Base-by-base conservation (phyloP, 2,329 filamentous ascomycete species). In the Metarhizium robertsii region DNA sequence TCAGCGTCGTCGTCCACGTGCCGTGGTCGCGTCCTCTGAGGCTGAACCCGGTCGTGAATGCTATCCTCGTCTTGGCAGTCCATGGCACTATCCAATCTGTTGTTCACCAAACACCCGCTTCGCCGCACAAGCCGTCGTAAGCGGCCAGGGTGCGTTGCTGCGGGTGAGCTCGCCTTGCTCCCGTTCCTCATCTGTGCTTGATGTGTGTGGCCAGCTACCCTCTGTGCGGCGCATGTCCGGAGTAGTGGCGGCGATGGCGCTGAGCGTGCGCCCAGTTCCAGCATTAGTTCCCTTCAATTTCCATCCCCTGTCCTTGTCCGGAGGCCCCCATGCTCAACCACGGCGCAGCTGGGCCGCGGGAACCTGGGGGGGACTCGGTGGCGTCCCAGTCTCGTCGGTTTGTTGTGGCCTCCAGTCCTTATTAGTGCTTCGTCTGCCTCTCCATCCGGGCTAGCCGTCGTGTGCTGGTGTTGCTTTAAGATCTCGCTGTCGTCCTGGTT, bases 101-200 rank as follows among this genome's bases (percentile, higher is more conserved):
- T 36, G 11, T 6, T 43, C 40, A n/a, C 43, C 43, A 46, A 29
- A 46, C n/a, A 46, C 2, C 40, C 48, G 49, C 48, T 55, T 29
- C 53, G 53, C 48, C 48, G 53, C 53, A 53, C 32, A 18, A 53
- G 40, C 48, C 30, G 52, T 54, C 55, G 55, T 54, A 54, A 56
- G 50, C 52, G n/a, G 32, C 47, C 51, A n/a, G 51, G 38, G 29
- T 46, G 52, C 6, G 52, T 42, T 50, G 53, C 47, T 50, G 36
- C 18, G 36, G 53, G 52, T 50, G 52, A 18, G 32, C 10, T 34
- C 32, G 25, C 25, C 25, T 25, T 25, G 25, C 25, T 25, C 32
- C 10, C 32, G 32, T 34, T 11, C 32, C 32, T 34, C 32, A 34
- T 11, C 6, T 11, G 32, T 34, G 32, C 6, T 34, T 34, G 32